Evolutionary conservation across 345 rosid genomes (phyloP), one percentile per base, ranked within the genome.

Genomic region (Mercurialis annua): DNA sequence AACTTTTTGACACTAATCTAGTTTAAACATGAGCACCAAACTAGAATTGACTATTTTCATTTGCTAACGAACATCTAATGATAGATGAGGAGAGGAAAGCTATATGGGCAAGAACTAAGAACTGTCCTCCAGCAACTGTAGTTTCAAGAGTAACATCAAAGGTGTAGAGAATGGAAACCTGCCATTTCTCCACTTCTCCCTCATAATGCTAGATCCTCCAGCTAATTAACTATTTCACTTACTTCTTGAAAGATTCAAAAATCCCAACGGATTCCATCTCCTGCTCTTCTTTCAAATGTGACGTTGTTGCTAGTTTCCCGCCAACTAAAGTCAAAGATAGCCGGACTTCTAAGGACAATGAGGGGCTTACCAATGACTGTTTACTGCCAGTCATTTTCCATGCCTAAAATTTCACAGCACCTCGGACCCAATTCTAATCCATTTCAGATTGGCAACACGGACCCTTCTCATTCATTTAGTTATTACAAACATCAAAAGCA

Each of bases 301-400:
- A 10, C 12, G 23, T 43, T 24, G 65, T 62, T 15, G n/a, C 34
- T 60, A 38, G 20, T 62, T 60, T 60, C 47, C 18, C 33, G 38
- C 53, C 21, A n/a, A 21, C 15, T 33, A 40, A 34, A 62, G 59
- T 23, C 42, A 76, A 57, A 50, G 58, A 63, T 62, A 64, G 57
- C 52, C 57, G 21, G 27, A 44, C 26, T 59, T 71, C 24, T 18
- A 16, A 11, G 29, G n/a, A 56, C 33, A 42, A 29, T 40, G 55
- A 7, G 23, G 18, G 26, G 34, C 42, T 49, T 16, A 62, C 24
- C 51, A 66, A 42, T 48, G 51, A 31, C 27, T 42, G 4, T 51
- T 48, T 58, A 24, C 29, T 33, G 8, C 23, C 33, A 67, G 40
- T 24, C 33, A 53, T 53, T 53, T 47, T 53, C 44, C 44, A 11